Evolutionary conservation across 495 filamentous ascomycete species (phyloP).

Genomic region (Ascobolus immersus): DNA sequence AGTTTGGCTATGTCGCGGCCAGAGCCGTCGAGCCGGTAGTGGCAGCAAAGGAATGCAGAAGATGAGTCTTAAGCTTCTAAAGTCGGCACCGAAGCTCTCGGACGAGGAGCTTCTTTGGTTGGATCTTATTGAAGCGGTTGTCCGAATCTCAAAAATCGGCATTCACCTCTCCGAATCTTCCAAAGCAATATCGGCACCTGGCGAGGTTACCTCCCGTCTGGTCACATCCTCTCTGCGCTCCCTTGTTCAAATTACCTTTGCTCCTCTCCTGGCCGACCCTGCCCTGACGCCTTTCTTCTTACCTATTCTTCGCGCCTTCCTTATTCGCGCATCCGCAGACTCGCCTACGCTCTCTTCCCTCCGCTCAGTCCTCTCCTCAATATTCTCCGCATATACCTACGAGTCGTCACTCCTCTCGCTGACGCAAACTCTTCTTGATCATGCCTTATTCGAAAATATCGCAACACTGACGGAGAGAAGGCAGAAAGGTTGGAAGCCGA

Average conservation of each 20-base stretch:
- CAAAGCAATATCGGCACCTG: background rate
- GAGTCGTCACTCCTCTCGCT: constrained; percentile 67
- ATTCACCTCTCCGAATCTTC: constrained; percentile 5
- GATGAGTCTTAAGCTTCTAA: constrained; percentile 19
- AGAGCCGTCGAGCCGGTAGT: too few relatives aligned
- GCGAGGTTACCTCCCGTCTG: constrained; percentile 24
- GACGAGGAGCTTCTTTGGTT: constrained; percentile 73
- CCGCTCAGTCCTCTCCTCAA: constrained; percentile 54
- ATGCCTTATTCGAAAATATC: constrained; percentile 71
- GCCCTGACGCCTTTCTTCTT: constrained; percentile 46
- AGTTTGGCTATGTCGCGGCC: constrained; percentile 83
- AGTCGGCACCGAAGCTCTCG: constrained; percentile 33
- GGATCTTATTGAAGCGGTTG: constrained; percentile 61
- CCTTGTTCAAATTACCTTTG: constrained; percentile 75
- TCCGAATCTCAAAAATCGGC: constrained; percentile 42
- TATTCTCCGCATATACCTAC: constrained; percentile 87
- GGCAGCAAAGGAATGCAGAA: too few relatives aligned
- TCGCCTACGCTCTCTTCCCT: constrained; percentile 75
- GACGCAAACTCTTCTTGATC: constrained; percentile 64
- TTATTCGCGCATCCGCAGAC: constrained; percentile 51
- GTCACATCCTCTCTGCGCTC: constrained; percentile 40
- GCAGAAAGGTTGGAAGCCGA: constrained; percentile 73
- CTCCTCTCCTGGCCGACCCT: constrained; percentile 53
- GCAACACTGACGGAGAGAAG: constrained; percentile 44
- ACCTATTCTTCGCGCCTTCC: constrained; percentile 67